Percentiles rank a stretch among this genome's conserved stretches.
Evolutionary conservation across 768 basidiomycete genomes (phyloP).

Genomic region (Paxillus ammoniavirescens): DNA sequence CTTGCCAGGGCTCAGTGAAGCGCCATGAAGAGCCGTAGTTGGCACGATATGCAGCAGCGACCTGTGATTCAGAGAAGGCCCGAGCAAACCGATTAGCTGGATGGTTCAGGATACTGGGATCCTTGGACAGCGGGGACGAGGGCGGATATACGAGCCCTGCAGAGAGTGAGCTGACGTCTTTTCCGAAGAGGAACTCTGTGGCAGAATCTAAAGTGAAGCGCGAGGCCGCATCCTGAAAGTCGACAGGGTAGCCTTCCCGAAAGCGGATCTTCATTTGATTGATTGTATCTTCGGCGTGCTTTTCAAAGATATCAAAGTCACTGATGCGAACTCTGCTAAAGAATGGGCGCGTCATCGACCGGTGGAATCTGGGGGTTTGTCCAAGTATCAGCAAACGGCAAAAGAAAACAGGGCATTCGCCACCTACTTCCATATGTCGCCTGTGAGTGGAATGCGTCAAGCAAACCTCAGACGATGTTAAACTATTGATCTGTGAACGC

Average conservation of each 20-base stretch:
- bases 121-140: slow-evolving; percentile 20
- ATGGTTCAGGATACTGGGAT: slow-evolving; percentile 24
- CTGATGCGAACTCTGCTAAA: slow-evolving; percentile 39
- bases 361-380: slow-evolving; percentile 34
- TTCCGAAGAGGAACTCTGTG: slow-evolving; percentile 55
- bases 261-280: slow-evolving; percentile 32
- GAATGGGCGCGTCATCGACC: slow-evolving; percentile 43
- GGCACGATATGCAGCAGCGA: slow-evolving; percentile 28
- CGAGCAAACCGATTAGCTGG: slow-evolving; percentile 36
- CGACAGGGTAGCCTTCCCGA: slow-evolving; percentile 37
- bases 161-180: slow-evolving; percentile 34
- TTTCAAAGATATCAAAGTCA: slow-evolving; percentile 41
- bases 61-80: slow-evolving; percentile 41
- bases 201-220: slow-evolving; percentile 59
- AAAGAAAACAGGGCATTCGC: background rate
- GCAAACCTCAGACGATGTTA: background rate
- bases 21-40: slow-evolving; percentile 45
- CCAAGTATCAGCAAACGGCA: background rate
- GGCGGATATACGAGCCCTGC: slow-evolving; percentile 38
- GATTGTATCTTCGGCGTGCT: slow-evolving; percentile 33
- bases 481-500: background rate
- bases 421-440: slow-evolving; percentile 39
- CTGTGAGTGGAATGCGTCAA: slow-evolving; percentile 11
- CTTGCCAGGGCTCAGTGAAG: slow-evolving; percentile 42
- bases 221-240: slow-evolving; percentile 42